Base-by-base conservation (phyloP, 768 basidiomycete genomes). In the Tricholoma terreum region DNA sequence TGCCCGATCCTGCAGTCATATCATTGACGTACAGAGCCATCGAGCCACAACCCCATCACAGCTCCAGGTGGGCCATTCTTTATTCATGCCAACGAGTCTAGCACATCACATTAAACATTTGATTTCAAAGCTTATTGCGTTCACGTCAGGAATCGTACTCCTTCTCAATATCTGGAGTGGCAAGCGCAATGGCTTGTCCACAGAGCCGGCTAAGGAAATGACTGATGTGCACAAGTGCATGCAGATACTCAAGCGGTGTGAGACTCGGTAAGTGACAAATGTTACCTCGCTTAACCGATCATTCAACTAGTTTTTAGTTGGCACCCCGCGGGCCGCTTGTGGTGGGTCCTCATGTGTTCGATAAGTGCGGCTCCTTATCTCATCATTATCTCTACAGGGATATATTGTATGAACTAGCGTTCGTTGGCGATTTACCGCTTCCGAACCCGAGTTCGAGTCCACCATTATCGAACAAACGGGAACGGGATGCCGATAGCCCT, bases 1-100 rank as follows among this genome's bases (percentile, higher is more conserved):
- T 0, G 90, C 93, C 0, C 77, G 93, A 17, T 89, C 89, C 1
- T 89, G 85, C 55, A 84, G 82, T n/a, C 92, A 92, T 62, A 80
- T 97, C 19, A 73, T 90, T 34, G 89, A 92, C 61, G 72, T 82
- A 2, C 78, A 82, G 52, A 71, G 77, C 50, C 72, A 66, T 50
- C 72, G 80, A 6, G 69, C 61, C n/a, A 54, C 66, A 12, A 65
- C 71, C 0, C 57, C 69, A 33, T 75, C 75, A 10, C 71, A 74
- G 7, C 49, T 73, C 12, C 75, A 77, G 67, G 76, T 76, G 56
- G 15, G 67, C 65, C 45, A 57, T 10, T 31, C 33, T 50, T 45
- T 21, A 21, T 42, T 15, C n/a, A 40, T 43, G 38, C 65, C 55
- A 17, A 61, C 14, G 10, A 35, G 22, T 50, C 9, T 17, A 42